A percentile compares a stretch with the other conserved stretches of the same genome.
Conservation (phyloP, 768 basidiomycete genomes). For the Fomitopsis serialis region DNA sequence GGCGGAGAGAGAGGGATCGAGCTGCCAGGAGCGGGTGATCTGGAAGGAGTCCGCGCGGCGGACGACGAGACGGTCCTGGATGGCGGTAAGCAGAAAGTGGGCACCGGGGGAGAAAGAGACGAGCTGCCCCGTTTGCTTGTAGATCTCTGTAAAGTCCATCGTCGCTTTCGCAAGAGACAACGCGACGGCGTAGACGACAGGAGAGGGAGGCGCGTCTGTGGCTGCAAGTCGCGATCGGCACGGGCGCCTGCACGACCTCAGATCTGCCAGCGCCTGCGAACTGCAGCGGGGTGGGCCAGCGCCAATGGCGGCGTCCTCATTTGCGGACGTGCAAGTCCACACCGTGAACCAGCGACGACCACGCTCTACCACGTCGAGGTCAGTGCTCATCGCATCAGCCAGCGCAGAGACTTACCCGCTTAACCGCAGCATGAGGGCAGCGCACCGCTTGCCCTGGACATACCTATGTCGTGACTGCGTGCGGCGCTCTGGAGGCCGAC, state of each 20-base stretch:
- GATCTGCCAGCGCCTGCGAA: too few relatives aligned
- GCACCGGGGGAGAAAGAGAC: constrained; percentile 83
- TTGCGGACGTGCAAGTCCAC: too few relatives aligned
- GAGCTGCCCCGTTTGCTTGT: constrained; percentile 62
- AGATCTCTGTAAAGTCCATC: constrained; percentile 88
- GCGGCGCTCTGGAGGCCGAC: constrained; percentile 2
- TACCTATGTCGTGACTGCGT: constrained; percentile 10
- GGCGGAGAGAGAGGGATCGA: constrained; percentile 50
- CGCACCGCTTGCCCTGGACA: neutral
- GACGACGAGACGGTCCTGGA: constrained; percentile 75
- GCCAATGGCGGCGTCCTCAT: too few relatives aligned
- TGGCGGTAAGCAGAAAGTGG: constrained; percentile 79
- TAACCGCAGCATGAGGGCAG: neutral
- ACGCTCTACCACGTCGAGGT: too few relatives aligned
- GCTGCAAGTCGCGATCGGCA: too few relatives aligned
- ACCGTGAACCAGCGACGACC: too few relatives aligned
- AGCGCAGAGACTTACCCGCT: too few relatives aligned
- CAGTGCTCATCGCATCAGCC: too few relatives aligned
- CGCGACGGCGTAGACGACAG: too few relatives aligned
- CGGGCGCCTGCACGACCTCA: too few relatives aligned
- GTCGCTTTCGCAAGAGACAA: neutral
- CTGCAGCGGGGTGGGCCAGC: too few relatives aligned
- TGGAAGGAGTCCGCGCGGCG: constrained; percentile 81
- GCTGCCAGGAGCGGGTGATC: constrained; percentile 74
- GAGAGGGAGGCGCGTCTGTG: too few relatives aligned